These are phyloP conservation scores for Cynanchum wilfordii DNA, from an alignment of 257 asterid species.

Conservation along the genomic window DNA sequence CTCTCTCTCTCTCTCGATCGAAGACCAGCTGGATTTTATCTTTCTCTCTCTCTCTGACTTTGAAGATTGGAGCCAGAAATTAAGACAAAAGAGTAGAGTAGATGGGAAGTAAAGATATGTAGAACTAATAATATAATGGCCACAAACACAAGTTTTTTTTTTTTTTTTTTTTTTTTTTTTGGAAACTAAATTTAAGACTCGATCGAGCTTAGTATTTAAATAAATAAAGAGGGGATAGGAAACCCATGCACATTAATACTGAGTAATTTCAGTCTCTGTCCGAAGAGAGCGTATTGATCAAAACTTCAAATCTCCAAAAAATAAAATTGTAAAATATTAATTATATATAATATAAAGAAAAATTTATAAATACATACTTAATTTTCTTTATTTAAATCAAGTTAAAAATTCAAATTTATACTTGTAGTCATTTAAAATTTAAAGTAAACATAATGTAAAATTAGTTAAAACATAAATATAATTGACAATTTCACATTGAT, in stretches of 20 bases:
- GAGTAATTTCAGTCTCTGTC: constrained; percentile 18
- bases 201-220: neutral
- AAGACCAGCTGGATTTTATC: neutral
- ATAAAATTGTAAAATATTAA: too few relatives aligned
- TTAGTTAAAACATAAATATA: too few relatives aligned
- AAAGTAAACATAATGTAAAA: too few relatives aligned
- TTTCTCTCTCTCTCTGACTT: neutral
- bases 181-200: neutral
- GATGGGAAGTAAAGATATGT: constrained; percentile 21
- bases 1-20: neutral
- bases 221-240: neutral
- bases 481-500: too few relatives aligned
- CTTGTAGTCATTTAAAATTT: too few relatives aligned
- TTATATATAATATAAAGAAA: too few relatives aligned
- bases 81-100: constrained; percentile 13
- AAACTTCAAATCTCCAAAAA: neutral
- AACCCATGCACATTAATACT: constrained; percentile 4
- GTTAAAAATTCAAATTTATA: too few relatives aligned
- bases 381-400: too few relatives aligned
- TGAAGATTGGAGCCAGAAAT: constrained; percentile 14
- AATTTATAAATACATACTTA: too few relatives aligned
- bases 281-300: neutral
- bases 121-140: neutral
- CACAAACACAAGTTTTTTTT: too few relatives aligned
- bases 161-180: too few relatives aligned